Base-by-base conservation (phyloP, 768 basidiomycete species). In the Amanita exitialis region DNA sequence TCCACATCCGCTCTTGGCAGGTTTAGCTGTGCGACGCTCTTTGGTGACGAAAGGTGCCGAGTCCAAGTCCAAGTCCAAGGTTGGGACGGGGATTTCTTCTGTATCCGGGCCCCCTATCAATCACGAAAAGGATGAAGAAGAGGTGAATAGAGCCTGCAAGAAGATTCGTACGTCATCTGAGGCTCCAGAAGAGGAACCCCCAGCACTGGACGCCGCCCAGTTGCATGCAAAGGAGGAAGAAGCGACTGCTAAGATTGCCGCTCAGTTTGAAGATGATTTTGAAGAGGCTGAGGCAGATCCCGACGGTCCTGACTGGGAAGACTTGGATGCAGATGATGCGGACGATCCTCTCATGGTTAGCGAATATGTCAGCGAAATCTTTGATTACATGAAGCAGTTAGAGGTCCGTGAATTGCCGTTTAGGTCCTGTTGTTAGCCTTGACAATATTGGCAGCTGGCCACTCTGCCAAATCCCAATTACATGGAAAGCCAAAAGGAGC, bases 301-400 rank as follows among this genome's bases (percentile, higher is more conserved):
- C 3, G 72, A 85, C 49, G 70, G 73, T 70, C 73, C 73, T 9
- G 58, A 67, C 35, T 98, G 92, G 94, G 87, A 87, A 27, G 95
- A 98, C 61, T 76, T 98, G 13, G 96, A 99, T 56, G 83, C 81
- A 1, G 92, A 94, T 42, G 96, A 99, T 62, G 77, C 69, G 16
- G 91, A 93, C 45, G 95, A 99, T 61, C 96, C 95, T 12, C 74
- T 90, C 54, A 97, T 97, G 94, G 94, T 96, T 57, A 86, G 85
- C 69, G 91, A 97, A 67, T 99, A 99, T 61, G 94, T 96, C 46
- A 73, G 73, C 21, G 96, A 98, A 53, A 93, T 98, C 54, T 94
- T 93, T 70, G 72, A 86, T 51, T 98, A 99, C 69, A 77, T 97
- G 69, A 88, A 90, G 63, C 69, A 80, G 57, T 73, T 89, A 53